phyloP scores from a whole-genome alignment of 495 filamentous ascomycete genomes.

The Neurospora terricola region DNA sequence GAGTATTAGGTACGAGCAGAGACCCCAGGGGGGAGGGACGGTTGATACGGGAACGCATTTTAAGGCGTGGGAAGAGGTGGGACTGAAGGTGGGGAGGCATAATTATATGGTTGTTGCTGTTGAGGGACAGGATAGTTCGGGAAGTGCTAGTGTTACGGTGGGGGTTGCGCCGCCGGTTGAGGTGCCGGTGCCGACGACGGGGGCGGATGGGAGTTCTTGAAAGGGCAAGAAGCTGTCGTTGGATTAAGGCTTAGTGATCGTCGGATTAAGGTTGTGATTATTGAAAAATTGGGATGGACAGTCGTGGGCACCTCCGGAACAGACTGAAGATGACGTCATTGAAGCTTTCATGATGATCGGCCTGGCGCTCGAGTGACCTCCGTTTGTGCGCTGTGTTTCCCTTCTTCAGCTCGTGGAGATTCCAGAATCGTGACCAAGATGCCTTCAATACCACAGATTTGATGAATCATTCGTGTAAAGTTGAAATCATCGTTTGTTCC shows the following conservation, averaged over 20 bases:
- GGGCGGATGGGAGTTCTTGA: not conserved
- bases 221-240: not conserved
- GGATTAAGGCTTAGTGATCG: not conserved
- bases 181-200: slow-evolving; percentile 4
- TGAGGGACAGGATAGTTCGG: slow-evolving; percentile 35
- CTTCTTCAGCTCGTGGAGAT: not conserved
- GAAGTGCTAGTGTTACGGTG: slow-evolving; percentile 27
- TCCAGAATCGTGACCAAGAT: too few species aligned
- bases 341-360: not conserved
- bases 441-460: too few species aligned
- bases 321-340: not conserved
- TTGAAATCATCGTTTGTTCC: not conserved
- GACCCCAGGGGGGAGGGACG: slow-evolving; percentile 20
- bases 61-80: slow-evolving; percentile 37
- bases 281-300: not conserved
- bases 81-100: slow-evolving; percentile 36
- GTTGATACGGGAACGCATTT: slow-evolving; percentile 41
- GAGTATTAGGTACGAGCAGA: slow-evolving; percentile 36
- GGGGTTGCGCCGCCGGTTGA: slow-evolving; percentile 9
- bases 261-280: not conserved
- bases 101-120: slow-evolving; percentile 46
- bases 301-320: not conserved
- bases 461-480: not conserved
- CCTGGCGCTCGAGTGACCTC: not conserved
- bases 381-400: not conserved